These are phyloP conservation scores for Hericium alpestre DNA, from an alignment of 768 basidiomycete genomes.

Conservation along the genomic window DNA sequence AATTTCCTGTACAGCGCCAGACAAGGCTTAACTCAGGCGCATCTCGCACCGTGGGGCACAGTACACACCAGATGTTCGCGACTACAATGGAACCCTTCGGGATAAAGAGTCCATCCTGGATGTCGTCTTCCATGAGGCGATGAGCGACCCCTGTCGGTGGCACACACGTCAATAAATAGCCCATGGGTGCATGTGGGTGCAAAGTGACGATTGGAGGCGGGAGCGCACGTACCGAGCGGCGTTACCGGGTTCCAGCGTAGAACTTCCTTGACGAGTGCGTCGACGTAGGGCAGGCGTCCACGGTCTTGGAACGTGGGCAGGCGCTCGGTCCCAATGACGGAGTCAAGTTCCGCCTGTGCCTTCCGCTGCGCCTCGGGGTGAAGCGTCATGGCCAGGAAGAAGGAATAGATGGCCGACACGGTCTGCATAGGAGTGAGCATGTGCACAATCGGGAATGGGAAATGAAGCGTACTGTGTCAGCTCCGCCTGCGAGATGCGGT, in stretches of 20 bases:
- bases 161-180: not conserved
- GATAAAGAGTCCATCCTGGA: constrained; percentile 24
- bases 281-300: constrained; percentile 15
- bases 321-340: constrained; percentile 16
- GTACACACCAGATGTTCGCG: constrained; percentile 14
- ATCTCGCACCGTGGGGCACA: too few species aligned
- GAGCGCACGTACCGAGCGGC: constrained; percentile 8
- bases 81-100: constrained; percentile 21
- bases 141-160: constrained; percentile 11
- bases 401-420: constrained; percentile 15
- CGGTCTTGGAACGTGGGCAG: constrained; percentile 18
- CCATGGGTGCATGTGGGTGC: not conserved
- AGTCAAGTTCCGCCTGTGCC: constrained; percentile 21
- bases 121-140: constrained; percentile 20
- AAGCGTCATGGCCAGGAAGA: constrained; percentile 23
- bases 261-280: constrained; percentile 18
- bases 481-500: constrained; percentile 6
- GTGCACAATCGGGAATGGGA: not conserved
- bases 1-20: not conserved
- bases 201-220: not conserved
- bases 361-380: constrained; percentile 16
- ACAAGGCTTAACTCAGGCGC: too few species aligned
- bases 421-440: constrained; percentile 7
- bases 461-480: constrained; percentile 9
- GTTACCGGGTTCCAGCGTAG: constrained; percentile 16